Evolutionary conservation across 164 flowering plant genomes (phyloP).

Genomic region (Amborella trichopoda): DNA sequence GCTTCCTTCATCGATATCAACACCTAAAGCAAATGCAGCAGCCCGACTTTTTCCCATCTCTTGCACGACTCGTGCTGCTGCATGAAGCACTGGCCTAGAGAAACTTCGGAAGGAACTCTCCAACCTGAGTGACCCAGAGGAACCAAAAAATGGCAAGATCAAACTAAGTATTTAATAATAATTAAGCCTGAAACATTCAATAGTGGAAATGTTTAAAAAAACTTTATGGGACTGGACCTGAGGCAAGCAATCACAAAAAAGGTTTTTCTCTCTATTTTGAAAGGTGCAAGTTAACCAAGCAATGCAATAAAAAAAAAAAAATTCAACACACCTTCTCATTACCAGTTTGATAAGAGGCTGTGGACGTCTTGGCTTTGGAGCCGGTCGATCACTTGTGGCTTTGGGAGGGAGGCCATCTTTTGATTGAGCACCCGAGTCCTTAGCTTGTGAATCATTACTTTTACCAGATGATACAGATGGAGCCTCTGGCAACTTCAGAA

Average conservation of each 20-base stretch:
- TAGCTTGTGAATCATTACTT: conserved; percentile 9
- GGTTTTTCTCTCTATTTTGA: not conserved
- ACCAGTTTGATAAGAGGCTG: conserved; percentile 97
- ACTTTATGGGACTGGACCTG: no score
- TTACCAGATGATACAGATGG: conserved; percentile 39
- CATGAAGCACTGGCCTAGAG: conserved; percentile 98
- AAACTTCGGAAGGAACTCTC: conserved; percentile 97
- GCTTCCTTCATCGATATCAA: conserved; percentile 87
- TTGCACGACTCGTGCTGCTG: conserved; percentile 97
- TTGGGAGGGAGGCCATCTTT: conserved; percentile 55
- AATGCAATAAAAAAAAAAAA: not conserved
- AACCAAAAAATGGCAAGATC: not conserved
- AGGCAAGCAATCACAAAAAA: no score
- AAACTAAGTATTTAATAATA: not conserved
- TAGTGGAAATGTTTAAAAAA: not conserved
- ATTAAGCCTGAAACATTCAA: not conserved
- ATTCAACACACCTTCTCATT: conserved; percentile 70
- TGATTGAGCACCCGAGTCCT: conserved; percentile 37
- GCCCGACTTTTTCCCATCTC: conserved; percentile 99
- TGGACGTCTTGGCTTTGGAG: conserved; percentile 80
- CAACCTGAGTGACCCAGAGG: conserved; percentile 33
- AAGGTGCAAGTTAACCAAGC: not conserved
- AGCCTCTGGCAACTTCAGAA: conserved; percentile 89
- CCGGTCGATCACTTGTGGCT: conserved; percentile 52
- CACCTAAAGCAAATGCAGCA: conserved; percentile 91